Conservation (phyloP, 495 filamentous ascomycete species). For the Penicillium subrubescens region DNA sequence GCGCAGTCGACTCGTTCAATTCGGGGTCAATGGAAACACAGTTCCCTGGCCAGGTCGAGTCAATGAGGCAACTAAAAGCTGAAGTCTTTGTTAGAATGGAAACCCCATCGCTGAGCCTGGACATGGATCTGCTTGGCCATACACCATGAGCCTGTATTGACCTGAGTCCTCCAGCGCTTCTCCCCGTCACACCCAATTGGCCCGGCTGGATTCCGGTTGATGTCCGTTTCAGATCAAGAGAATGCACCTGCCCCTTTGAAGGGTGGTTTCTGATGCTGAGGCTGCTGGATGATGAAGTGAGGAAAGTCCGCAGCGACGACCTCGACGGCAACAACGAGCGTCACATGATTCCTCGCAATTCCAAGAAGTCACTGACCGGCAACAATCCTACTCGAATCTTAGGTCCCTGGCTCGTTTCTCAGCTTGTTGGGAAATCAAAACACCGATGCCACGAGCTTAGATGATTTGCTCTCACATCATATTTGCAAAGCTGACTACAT, state of each 20-base stretch:
- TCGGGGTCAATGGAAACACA: not conserved
- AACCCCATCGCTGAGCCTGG: not conserved
- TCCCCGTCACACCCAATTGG: not conserved
- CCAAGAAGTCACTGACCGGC: not conserved
- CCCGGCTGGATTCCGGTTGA: not conserved
- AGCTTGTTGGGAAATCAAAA: not conserved
- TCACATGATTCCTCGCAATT: constrained; percentile 17
- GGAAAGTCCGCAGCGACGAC: not conserved
- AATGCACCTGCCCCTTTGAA: not conserved
- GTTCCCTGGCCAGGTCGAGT: not conserved
- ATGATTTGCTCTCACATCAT: not conserved
- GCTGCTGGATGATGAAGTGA: not conserved
- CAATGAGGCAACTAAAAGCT: not conserved
- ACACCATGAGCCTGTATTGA: not conserved
- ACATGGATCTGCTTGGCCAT: not conserved
- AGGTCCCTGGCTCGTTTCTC: not conserved
- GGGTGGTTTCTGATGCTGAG: not conserved
- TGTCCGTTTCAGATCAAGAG: not conserved
- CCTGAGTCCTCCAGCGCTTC: not conserved
- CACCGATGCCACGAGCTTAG: not conserved
- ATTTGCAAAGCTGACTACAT: not conserved
- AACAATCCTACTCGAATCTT: not conserved
- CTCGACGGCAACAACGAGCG: constrained; percentile 1
- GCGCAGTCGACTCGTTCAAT: not conserved
- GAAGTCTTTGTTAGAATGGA: not conserved